Evolutionary conservation across 2,329 filamentous ascomycete species (phyloP), one percentile per base, ranked within the genome.

Genomic region (Aureobasidium vineae): DNA sequence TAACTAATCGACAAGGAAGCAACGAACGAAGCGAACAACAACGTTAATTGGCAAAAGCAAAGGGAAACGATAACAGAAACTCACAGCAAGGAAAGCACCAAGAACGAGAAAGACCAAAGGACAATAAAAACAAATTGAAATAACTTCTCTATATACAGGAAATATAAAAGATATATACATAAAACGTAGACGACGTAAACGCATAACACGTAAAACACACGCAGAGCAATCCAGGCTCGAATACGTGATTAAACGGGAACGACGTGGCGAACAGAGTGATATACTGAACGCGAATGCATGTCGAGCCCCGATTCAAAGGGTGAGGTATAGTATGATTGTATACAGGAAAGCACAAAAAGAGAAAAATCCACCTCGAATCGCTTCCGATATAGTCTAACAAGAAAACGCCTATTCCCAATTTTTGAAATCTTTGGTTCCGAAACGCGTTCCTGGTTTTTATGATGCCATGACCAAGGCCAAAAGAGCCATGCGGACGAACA

Each of bases 401-500:
- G 23, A 47, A 63, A 63, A 53, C 60, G 60, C 60, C 57, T 16
- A 53, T 63, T 23, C 23, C 57, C 57, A 16, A 50, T 61, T 61
- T 45, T 60, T 33, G 21, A 3, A 23, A 45, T 47, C 21, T 47
- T 49, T 38, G 28, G 28, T 61, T 38, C n/a, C 33, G 28, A 33
- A 33, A 19, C 15, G 33, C 36, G 53, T 66, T 63, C 45, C 41
- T 60, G 45, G 28, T 74, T 72, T 41, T 74, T 72, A 80, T 16
- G 80, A 80, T 66, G 83, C 88, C 90, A 99, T 90, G 78, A 98
- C 91, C 78, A 98, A 83, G 71, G 95, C 95, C 78, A 99, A 84
- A 81, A 99, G 81, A 72, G 95, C 95, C 95, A 99, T 99, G 77
- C 95, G 90, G 79, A 91, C 96, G 84, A 97, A 98, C 73, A 99